These are phyloP conservation scores for Trametes maxima DNA, from an alignment of 768 basidiomycete genomes.

Conservation along the genomic window DNA sequence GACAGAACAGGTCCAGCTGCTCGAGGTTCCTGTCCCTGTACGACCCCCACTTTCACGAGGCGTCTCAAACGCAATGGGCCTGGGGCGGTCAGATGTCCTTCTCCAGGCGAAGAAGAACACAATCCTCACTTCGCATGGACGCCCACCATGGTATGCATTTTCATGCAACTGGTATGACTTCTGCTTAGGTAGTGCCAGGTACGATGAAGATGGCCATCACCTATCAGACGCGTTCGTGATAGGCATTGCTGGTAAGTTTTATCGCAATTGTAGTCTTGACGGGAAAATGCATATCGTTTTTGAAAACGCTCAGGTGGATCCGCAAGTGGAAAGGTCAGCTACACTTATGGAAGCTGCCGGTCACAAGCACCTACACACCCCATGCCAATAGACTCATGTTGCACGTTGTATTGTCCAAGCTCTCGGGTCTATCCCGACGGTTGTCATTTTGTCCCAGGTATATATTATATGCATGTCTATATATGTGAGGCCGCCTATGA, in stretches of 20 bases:
- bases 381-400: constrained; percentile 68
- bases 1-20: constrained; percentile 6
- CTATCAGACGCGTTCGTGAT: constrained; percentile 81
- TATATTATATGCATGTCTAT: background rate
- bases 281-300: background rate
- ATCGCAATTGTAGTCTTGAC: background rate
- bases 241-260: constrained; percentile 72
- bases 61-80: constrained; percentile 4
- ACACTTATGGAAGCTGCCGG: background rate
- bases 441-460: constrained; percentile 91
- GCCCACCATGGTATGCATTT: constrained; percentile 72
- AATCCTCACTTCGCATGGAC: constrained; percentile 79
- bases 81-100: constrained; percentile 14
- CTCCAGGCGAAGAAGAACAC: constrained; percentile 63
- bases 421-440: constrained; percentile 82
- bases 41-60: constrained; percentile 17
- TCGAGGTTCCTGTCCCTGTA: constrained; percentile 1
- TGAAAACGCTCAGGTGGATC: constrained; percentile 63
- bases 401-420: constrained; percentile 79
- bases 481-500: no score
- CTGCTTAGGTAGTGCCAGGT: constrained; percentile 49
- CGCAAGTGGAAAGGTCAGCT: constrained; percentile 79
- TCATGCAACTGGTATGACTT: background rate
- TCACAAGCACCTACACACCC: constrained; percentile 10
- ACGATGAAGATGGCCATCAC: constrained; percentile 71